phyloP scores from a whole-genome alignment of 2,329 filamentous ascomycete genomes.

The Colletotrichum sp. region DNA sequence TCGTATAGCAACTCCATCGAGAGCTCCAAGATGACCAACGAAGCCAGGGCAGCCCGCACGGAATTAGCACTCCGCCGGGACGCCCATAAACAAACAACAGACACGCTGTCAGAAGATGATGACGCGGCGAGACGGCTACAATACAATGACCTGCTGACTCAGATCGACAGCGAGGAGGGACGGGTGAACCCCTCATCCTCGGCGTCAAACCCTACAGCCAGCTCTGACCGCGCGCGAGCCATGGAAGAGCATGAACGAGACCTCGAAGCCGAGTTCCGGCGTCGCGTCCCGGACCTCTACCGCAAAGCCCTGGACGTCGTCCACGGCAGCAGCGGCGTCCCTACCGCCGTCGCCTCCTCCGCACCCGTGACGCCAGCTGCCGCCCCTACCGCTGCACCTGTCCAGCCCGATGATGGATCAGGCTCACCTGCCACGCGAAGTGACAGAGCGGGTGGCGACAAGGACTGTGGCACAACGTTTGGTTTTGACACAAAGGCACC shows the following conservation, averaged over 20 bases:
- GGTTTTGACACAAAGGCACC: constrained; percentile 48
- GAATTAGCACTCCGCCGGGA: constrained; percentile 27
- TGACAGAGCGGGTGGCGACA: not conserved
- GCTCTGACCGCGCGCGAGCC: constrained; percentile 41
- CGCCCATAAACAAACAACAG: not conserved
- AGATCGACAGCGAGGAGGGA: constrained; percentile 14
- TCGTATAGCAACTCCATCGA: constrained; percentile 58
- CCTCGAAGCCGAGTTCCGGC: constrained; percentile 54
- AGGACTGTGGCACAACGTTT: not conserved
- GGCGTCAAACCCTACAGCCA: not conserved
- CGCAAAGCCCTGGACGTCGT: constrained; percentile 47
- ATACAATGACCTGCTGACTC: constrained; percentile 4
- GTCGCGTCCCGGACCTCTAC: constrained; percentile 50
- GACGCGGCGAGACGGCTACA: constrained; percentile 5
- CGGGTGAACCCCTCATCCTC: not conserved
- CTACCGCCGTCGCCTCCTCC: not conserved
- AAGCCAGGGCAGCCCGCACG: constrained; percentile 41
- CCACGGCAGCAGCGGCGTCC: constrained; percentile 23
- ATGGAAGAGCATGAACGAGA: constrained; percentile 51
- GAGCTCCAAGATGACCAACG: constrained; percentile 43
- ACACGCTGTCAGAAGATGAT: not conserved
- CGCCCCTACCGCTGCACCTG: not conserved
- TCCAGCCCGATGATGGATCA: constrained; percentile 25
- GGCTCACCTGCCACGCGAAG: not conserved
- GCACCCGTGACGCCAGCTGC: not conserved